Conservation (phyloP, 306 rosid genomes). For the Acacia acuminata region DNA sequence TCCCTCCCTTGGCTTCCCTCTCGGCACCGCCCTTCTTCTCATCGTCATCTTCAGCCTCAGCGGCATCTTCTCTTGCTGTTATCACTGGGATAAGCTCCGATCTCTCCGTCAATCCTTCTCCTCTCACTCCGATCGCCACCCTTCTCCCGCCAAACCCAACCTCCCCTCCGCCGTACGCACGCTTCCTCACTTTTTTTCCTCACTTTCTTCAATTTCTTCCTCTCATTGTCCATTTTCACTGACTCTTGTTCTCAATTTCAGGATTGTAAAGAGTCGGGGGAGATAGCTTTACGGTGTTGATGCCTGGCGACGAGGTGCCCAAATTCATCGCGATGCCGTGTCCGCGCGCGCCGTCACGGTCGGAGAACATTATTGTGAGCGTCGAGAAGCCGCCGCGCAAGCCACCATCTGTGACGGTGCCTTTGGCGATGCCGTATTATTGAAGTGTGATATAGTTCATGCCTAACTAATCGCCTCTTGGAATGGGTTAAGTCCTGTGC, state of each 20-base stretch:
- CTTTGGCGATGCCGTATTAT: slow-evolving; percentile 56
- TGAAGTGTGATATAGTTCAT: slow-evolving; percentile 16
- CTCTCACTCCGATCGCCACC: too few species aligned
- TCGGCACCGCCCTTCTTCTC: slow-evolving; percentile 88
- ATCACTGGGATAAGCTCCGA: slow-evolving; percentile 94
- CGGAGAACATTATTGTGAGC: slow-evolving; percentile 41
- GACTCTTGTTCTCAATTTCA: not conserved
- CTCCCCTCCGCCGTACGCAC: slow-evolving; percentile 42
- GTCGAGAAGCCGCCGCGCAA: slow-evolving; percentile 53
- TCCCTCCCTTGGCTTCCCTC: slow-evolving; percentile 90
- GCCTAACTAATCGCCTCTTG: too few species aligned
- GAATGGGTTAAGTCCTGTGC: not conserved
- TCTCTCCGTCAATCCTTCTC: slow-evolving; percentile 61
- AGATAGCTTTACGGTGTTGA: slow-evolving; percentile 76
- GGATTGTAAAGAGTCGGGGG: slow-evolving; percentile 49
- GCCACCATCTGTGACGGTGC: slow-evolving; percentile 54
- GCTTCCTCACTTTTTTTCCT: not conserved
- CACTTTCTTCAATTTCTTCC: not conserved
- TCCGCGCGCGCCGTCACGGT: slow-evolving; percentile 62
- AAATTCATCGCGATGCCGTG: slow-evolving; percentile 93
- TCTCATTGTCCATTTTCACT: not conserved
- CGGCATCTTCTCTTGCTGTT: slow-evolving; percentile 95
- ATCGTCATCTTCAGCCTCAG: slow-evolving; percentile 86
- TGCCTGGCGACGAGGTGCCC: slow-evolving; percentile 86
- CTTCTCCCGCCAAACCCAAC: slow-evolving; percentile 29